Base-by-base conservation (phyloP, 1,284 basidiomycete species). In the Microstroma glucosiphilum region DNA sequence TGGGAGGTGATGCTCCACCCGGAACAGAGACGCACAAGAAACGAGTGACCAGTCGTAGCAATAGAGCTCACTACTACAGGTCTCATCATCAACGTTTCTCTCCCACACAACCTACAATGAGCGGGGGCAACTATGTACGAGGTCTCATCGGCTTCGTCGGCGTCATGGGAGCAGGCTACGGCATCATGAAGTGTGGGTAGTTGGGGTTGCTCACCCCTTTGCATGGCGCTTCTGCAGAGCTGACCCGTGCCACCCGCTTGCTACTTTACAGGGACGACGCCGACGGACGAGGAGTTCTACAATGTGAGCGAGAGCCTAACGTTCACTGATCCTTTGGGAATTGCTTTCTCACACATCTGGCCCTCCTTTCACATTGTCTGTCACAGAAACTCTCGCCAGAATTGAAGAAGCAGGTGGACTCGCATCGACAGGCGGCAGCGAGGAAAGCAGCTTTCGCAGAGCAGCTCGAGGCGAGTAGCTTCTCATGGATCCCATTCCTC, bases 281-380 rank as follows among this genome's bases (percentile, higher is more conserved):
- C 43, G 43, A 48, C 43, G 21, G 43, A 48, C 12, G 43, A 48
- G 21, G 43, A 48, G 12, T 48, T 48, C 43, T 48, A 48, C 43
- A 48, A 48, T 17, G 43, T 48, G 15, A 17, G 43, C n/a, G n/a
- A n/a, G n/a, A n/a, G n/a, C n/a, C n/a, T n/a, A 6, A 48, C 6
- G 15, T 12, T 48, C 43, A 17, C 6, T 37, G 30, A 37, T 37
- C 6, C 43, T 48, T 12, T 12, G 43, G 17, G 17, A 17, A 48
- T 12, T 48, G 17, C 43, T 48, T 3, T 12, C 43, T 21, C 6
- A 48, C 12, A 48, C 15, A 3, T 48, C 43, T 48, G 4, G 15
- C 12, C 43, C 12, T 12, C 13, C 43, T 21, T 6, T 12, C 6
- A 4, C 6, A 4, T 48, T 17, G 17, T 21, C 15, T 21, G 6